Evolutionary conservation across 805 yeast genomes (phyloP).

Genomic region (Starmera pachycereana): DNA sequence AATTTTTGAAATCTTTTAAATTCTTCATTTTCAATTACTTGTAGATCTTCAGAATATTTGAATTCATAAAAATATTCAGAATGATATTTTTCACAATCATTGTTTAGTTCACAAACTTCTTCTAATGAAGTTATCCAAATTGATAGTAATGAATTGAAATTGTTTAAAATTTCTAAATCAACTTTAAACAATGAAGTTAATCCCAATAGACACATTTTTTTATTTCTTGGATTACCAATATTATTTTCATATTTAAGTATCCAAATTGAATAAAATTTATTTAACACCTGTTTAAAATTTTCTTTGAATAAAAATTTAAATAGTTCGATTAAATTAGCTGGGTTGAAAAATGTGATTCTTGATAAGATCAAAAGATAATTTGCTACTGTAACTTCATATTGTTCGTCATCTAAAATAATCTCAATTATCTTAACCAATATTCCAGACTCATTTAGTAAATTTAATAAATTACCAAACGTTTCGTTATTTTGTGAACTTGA

Average conservation of each 20-base stretch:
- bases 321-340: conserved; percentile 16
- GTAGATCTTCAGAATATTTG: conserved; percentile 13
- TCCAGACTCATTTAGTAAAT: conserved; percentile 17
- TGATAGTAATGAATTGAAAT: conserved; percentile 23
- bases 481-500: conserved; percentile 11
- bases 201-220: conserved; percentile 60
- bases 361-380: conserved; percentile 26
- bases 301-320: conserved; percentile 20
- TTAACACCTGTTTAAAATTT: conserved; percentile 15
- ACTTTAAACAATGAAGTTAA: conserved; percentile 39
- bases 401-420: conserved; percentile 20
- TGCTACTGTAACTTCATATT: conserved; percentile 20
- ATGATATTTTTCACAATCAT: conserved; percentile 44
- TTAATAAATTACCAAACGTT: conserved; percentile 9
- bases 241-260: conserved; percentile 36
- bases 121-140: conserved; percentile 52
- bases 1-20: conserved; percentile 30
- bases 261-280: conserved; percentile 25
- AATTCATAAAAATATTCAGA: conserved; percentile 26
- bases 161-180: conserved; percentile 20
- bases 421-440: conserved; percentile 19
- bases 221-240: conserved; percentile 65
- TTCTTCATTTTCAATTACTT: conserved; percentile 28
- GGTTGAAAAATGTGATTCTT: conserved; percentile 24
- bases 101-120: conserved; percentile 53